phyloP scores from a whole-genome alignment of 805 yeast genomes.

The Pachysolen tannophilus region DNA sequence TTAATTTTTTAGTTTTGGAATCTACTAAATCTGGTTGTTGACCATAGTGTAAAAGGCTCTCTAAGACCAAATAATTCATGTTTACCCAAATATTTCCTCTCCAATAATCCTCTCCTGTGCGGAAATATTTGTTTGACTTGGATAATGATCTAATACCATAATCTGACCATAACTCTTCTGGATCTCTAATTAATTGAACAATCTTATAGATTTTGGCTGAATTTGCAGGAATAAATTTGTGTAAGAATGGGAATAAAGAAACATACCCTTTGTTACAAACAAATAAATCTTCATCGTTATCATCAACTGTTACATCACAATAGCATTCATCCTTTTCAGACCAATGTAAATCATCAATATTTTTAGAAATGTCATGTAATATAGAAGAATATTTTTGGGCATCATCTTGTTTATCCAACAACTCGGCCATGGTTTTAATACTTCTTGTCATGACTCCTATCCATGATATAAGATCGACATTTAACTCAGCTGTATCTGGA shows the following conservation, averaged over 20 bases:
- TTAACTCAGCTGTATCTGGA: slow-evolving; percentile 83
- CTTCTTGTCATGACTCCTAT: slow-evolving; percentile 87
- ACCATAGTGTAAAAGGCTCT: slow-evolving; percentile 54
- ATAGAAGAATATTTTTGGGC: slow-evolving; percentile 41
- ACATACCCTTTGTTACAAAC: slow-evolving; percentile 92
- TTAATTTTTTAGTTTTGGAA: slow-evolving; percentile 26
- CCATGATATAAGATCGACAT: slow-evolving; percentile 89
- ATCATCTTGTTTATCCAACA: slow-evolving; percentile 55
- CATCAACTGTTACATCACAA: slow-evolving; percentile 80
- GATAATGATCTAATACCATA: slow-evolving; percentile 82
- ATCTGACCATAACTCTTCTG: slow-evolving; percentile 66
- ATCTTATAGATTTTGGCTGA: slow-evolving; percentile 39
- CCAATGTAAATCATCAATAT: slow-evolving; percentile 80
- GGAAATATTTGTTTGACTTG: slow-evolving; percentile 53
- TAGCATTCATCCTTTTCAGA: slow-evolving; percentile 52
- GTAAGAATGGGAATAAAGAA: slow-evolving; percentile 75
- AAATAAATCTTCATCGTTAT: slow-evolving; percentile 47
- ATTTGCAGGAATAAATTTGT: slow-evolving; percentile 47
- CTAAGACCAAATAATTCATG: slow-evolving; percentile 77
- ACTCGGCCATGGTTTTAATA: slow-evolving; percentile 62
- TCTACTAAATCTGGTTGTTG: slow-evolving; percentile 19
- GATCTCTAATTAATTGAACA: slow-evolving; percentile 54
- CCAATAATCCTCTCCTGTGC: slow-evolving; percentile 90
- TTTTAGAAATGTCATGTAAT: slow-evolving; percentile 48
- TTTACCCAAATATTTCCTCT: slow-evolving; percentile 91